phyloP scores from a whole-genome alignment of 2,329 filamentous ascomycete species.

The Arachnopeziza araneosa region DNA sequence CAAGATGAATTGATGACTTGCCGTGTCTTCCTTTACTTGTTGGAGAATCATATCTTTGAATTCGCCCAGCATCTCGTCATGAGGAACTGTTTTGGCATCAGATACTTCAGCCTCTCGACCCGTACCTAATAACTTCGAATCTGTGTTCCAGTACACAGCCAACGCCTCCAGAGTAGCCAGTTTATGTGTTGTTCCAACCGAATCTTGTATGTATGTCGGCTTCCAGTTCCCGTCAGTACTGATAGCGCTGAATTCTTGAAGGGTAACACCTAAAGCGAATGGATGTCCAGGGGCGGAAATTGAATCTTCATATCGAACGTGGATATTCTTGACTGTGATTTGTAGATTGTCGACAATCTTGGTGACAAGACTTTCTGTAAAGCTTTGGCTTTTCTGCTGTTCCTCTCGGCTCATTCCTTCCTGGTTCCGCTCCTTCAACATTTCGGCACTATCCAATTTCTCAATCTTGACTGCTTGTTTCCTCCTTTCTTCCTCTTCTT shows the following conservation, averaged over 20 bases:
- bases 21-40: constrained; percentile 48
- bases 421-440: constrained; percentile 86
- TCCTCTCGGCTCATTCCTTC: constrained; percentile 93
- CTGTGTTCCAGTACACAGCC: constrained; percentile 97
- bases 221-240: constrained; percentile 95
- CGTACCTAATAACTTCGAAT: constrained; percentile 75
- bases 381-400: constrained; percentile 95
- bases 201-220: constrained; percentile 91
- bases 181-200: constrained; percentile 80
- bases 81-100: constrained; percentile 55
- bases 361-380: constrained; percentile 88
- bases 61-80: constrained; percentile 70
- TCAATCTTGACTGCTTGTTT: constrained; percentile 96
- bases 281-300: constrained; percentile 93
- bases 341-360: constrained; percentile 99
- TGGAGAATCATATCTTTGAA: constrained; percentile 78
- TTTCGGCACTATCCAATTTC: constrained; percentile 91
- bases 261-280: constrained; percentile 84
- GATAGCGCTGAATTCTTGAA: constrained; percentile 94
- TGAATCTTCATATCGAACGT: constrained; percentile 96
- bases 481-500: constrained; percentile 83
- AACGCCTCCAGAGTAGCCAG: constrained; percentile 84
- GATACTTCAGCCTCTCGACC: constrained; percentile 65
- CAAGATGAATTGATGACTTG: constrained; percentile 82
- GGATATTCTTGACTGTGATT: constrained; percentile 96